Evolutionary conservation across 2,329 filamentous ascomycete species (phyloP).

Genomic region (Fusarium domesticum): DNA sequence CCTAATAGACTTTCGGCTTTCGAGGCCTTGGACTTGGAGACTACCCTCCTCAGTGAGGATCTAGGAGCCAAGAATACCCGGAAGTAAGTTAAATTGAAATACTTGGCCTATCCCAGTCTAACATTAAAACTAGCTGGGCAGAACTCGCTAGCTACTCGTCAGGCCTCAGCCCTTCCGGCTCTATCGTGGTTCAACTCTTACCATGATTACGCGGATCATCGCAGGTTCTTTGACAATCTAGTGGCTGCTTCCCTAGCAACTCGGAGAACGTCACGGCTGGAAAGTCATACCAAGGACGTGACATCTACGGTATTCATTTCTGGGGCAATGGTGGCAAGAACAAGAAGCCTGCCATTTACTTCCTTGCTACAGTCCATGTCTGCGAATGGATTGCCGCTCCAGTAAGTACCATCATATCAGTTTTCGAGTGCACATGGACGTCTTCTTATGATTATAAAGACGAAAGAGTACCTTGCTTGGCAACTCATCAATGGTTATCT

Average conservation of each 20-base stretch:
- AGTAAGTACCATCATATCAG: conserved; percentile 21
- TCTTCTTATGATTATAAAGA: conserved; percentile 22
- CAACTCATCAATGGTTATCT: conserved; percentile 47
- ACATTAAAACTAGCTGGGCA: not conserved
- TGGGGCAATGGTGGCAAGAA: conserved; percentile 46
- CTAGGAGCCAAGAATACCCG: conserved; percentile 23
- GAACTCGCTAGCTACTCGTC: not conserved
- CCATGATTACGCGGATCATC: conserved; percentile 50
- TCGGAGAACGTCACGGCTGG: conserved; percentile 49
- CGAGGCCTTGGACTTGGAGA: conserved; percentile 21
- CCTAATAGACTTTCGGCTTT: conserved; percentile 21
- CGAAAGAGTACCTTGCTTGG: conserved; percentile 52
- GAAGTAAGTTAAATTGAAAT: conserved; percentile 6
- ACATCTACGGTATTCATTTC: conserved; percentile 61
- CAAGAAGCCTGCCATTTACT: conserved; percentile 49
- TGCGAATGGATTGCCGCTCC: conserved; percentile 55
- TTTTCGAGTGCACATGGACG: not conserved
- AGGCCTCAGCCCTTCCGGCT: conserved; percentile 7
- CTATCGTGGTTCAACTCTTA: conserved; percentile 50
- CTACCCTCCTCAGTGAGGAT: conserved; percentile 20
- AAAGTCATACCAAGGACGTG: conserved; percentile 43
- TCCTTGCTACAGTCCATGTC: conserved; percentile 57
- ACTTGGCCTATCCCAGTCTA: not conserved
- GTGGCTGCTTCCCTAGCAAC: conserved; percentile 39
- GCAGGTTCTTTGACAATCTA: conserved; percentile 46